A percentile compares a stretch with the other conserved stretches of the same genome.
These are phyloP conservation scores for Termitomyces sp. DNA, from an alignment of 768 basidiomycete species.

Conservation along the genomic window DNA sequence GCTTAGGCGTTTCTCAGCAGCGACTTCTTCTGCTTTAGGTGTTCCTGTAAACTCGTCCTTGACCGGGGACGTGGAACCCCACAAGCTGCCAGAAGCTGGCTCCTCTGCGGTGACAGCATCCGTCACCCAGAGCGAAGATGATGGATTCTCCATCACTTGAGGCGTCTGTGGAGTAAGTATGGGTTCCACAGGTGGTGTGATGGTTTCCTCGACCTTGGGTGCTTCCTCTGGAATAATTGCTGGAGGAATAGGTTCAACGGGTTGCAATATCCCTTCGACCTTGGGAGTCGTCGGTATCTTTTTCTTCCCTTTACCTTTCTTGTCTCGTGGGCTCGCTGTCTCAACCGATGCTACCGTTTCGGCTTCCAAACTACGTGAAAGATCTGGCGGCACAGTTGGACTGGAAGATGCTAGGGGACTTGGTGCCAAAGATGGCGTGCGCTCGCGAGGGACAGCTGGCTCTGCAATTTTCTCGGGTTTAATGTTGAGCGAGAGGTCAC, in stretches of 20 bases:
- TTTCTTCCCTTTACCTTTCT: constrained; percentile 23
- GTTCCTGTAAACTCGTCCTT: constrained; percentile 12
- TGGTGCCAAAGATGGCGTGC: constrained; percentile 9
- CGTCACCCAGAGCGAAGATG: constrained; percentile 41
- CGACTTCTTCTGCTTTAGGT: constrained; percentile 10
- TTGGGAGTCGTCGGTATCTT: constrained; percentile 15
- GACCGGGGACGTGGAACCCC: constrained; percentile 2
- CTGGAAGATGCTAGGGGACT: constrained; percentile 7
- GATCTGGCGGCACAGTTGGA: constrained; percentile 13
- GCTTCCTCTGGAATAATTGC: constrained; percentile 13
- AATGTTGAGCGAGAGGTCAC: constrained; percentile 14
- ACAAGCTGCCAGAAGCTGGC: background rate
- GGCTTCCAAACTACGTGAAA: constrained; percentile 14
- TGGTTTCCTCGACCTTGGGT: constrained; percentile 1
- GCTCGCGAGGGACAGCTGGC: background rate
- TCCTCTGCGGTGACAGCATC: constrained; percentile 8
- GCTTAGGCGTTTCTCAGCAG: constrained; percentile 4
- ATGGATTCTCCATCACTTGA: constrained; percentile 34
- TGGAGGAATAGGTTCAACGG: constrained; percentile 8
- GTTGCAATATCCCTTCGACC: constrained; percentile 4
- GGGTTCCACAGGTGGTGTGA: constrained; percentile 7
- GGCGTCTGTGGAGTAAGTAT: constrained; percentile 15
- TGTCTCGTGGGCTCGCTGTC: constrained; percentile 2
- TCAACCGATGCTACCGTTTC: constrained; percentile 3
- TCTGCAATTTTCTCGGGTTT: constrained; percentile 10